Conservation (phyloP, 148 eudicot species). For the Camellia lanceoleosa region DNA sequence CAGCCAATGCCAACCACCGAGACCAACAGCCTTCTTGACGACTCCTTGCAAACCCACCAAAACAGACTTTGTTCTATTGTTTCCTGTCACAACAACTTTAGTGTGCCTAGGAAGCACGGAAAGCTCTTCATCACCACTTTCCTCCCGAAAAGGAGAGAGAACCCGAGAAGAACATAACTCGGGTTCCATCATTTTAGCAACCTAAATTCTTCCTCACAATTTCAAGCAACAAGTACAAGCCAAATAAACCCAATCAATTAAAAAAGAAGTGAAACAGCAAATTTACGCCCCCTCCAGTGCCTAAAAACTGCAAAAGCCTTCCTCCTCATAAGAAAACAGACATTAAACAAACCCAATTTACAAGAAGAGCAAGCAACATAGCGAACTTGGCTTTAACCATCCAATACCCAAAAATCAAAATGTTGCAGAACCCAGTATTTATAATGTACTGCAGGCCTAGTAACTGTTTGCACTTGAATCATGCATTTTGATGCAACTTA, state of each 20-base stretch:
- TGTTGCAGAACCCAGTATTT: not conserved
- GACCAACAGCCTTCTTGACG: constrained; percentile 98
- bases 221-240: constrained; percentile 2
- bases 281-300: constrained; percentile 2
- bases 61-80: constrained; percentile 92
- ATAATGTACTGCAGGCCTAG: not conserved
- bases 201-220: not conserved
- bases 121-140: constrained; percentile 91
- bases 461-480: not conserved
- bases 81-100: constrained; percentile 95
- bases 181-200: constrained; percentile 51
- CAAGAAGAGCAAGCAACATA: not conserved
- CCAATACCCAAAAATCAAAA: not conserved
- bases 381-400: not conserved
- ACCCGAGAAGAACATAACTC: constrained; percentile 62
- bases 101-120: constrained; percentile 92
- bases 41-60: constrained; percentile 96
- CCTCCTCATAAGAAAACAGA: not conserved
- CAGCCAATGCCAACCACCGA: constrained; percentile 99
- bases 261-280: not conserved
- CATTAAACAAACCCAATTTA: constrained; percentile 10
- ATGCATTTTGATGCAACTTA: constrained; percentile 13
- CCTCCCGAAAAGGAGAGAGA: constrained; percentile 72
- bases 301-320: not conserved
- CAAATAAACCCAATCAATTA: not conserved